phyloP scores from a whole-genome alignment of 2,329 filamentous ascomycete genomes.

The Xylaria polymorpha region DNA sequence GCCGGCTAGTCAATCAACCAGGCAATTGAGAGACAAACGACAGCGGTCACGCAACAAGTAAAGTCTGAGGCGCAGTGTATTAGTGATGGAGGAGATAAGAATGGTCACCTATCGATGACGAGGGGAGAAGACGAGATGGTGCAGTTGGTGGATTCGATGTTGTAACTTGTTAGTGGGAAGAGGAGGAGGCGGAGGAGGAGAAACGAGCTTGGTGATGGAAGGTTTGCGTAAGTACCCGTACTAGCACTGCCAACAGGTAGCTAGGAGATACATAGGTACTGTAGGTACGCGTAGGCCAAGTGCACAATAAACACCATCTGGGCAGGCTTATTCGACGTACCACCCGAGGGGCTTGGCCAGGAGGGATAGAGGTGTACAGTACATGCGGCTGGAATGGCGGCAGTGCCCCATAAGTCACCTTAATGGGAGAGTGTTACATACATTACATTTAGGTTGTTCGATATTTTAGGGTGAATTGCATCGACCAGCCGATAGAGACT shows the following conservation, averaged over 20 bases:
- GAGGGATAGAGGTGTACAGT: background rate
- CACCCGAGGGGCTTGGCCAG: background rate
- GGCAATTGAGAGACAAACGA: slow-evolving; percentile 4
- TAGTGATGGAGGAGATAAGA: background rate
- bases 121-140: background rate
- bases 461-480: background rate
- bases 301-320: slow-evolving; percentile 2
- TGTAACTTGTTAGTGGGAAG: background rate
- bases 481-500: background rate
- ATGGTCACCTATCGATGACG: slow-evolving; percentile 13
- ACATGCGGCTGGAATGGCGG: background rate
- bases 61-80: background rate
- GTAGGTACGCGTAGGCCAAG: background rate
- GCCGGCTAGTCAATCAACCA: slow-evolving; percentile 7
- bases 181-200: slow-evolving; percentile 21
- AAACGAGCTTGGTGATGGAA: slow-evolving; percentile 32
- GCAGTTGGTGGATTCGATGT: slow-evolving; percentile 11
- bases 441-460: slow-evolving; percentile 4
- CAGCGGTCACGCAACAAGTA: background rate
- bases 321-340: background rate
- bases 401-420: background rate
- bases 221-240: slow-evolving; percentile 27
- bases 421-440: background rate
- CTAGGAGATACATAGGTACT: too few relatives aligned
- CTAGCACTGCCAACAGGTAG: too few relatives aligned